Evolutionary conservation across 1,284 basidiomycete species (phyloP), one percentile per base, ranked within the genome.

Genomic region (Schizophyllum commune): DNA sequence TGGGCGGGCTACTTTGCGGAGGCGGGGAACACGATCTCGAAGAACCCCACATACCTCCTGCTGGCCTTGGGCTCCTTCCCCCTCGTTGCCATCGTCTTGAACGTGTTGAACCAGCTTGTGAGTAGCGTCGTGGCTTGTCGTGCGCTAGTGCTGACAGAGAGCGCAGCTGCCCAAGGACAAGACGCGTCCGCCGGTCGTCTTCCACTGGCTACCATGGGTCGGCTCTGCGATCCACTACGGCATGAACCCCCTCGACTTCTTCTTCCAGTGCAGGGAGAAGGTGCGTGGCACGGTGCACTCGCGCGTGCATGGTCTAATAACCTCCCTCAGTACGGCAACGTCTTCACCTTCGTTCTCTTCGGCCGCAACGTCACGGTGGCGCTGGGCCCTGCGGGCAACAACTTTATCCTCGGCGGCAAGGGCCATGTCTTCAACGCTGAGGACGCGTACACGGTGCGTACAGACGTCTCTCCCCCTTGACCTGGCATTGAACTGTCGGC

Each of bases 381-480:
- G 1, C 82, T 99, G 27, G 93, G 96, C 47, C 82, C 94, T 52
- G 92, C 92, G 73, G 97, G 97, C 27, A 96, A 92, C 74, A 96
- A 98, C 77, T 89, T 98, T 66, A 81, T 98, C 62, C 84, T 99
- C 33, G 96, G 97, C 63, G 97, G 96, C 54, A 96, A 96, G 76
- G 86, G 94, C 54, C 87, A 87, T 1, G 88, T 94, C 55, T 89
- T 99, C 63, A 96, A 91, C 54, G 97, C 97, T 1, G 97, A 99
- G 76, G 94, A 96, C 65, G 96, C 95, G 7, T 99, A 99, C 75
- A 95, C 89, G 32, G 92, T 93, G 69, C 65, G 81, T 75, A 13
- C 55, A 27, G 7, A 8, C 1, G n/a, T 19, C 15, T 20, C 39
- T n/a, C 32, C 8, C 56, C 32, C 59, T n/a, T 8, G n/a, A 15